phyloP scores from a whole-genome alignment of 768 basidiomycete genomes.

The Glaciozyma antarctica region DNA sequence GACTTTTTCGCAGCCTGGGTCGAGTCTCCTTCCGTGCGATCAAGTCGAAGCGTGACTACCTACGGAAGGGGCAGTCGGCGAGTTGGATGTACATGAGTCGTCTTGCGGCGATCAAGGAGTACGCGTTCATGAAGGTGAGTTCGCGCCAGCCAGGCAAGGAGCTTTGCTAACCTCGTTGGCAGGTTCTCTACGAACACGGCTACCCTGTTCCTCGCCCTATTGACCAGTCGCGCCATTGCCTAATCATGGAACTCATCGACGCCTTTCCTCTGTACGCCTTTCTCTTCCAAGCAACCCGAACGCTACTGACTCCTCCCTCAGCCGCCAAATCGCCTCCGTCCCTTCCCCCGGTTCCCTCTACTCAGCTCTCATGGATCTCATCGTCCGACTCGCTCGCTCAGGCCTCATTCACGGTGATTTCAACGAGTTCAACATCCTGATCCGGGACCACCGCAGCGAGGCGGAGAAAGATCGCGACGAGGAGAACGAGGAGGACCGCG shows the following conservation, averaged over 20 bases:
- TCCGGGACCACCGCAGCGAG: constrained; percentile 48
- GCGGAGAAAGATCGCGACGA: constrained; percentile 31
- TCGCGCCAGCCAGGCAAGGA: background rate
- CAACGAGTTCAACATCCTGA: constrained; percentile 98
- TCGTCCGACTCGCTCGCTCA: constrained; percentile 82
- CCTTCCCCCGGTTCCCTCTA: constrained; percentile 83
- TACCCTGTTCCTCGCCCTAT: constrained; percentile 90
- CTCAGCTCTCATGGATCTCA: constrained; percentile 84
- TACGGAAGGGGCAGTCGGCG: constrained; percentile 88
- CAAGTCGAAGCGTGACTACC: constrained; percentile 91
- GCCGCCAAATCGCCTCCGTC: constrained; percentile 76
- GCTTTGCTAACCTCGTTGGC: background rate
- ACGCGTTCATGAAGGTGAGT: constrained; percentile 92
- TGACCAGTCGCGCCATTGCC: constrained; percentile 88
- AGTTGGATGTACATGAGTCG: constrained; percentile 99
- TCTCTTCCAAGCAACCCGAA: background rate
- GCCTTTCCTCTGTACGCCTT: constrained; percentile 75
- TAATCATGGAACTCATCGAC: constrained; percentile 93
- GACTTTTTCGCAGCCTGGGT: constrained; percentile 55
- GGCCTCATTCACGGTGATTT: constrained; percentile 99
- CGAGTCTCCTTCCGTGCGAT: constrained; percentile 96
- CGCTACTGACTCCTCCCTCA: constrained; percentile 37
- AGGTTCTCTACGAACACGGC: constrained; percentile 83
- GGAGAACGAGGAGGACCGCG: constrained; percentile 26
- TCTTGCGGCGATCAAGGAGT: constrained; percentile 92